Evolutionary conservation across 2,329 filamentous ascomycete species (phyloP).

Genomic region (Sarocladiaceae sp.): DNA sequence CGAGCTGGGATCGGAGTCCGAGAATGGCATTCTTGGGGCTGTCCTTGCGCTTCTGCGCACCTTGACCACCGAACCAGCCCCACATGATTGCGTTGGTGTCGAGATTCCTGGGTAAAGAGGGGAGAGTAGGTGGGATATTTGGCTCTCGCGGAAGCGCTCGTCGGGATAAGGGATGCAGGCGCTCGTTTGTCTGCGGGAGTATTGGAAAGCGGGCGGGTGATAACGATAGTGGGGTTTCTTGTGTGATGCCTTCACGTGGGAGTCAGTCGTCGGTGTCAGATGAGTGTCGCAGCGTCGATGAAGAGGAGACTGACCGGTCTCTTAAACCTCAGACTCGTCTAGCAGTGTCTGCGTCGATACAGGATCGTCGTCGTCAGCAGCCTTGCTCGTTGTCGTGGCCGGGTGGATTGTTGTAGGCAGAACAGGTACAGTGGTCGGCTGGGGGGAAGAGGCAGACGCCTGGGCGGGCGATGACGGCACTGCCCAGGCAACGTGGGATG

Average conservation of each 20-base stretch:
- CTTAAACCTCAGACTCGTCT: not conserved
- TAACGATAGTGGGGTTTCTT: constrained; percentile 7
- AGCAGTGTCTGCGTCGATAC: not conserved
- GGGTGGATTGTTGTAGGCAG: constrained; percentile 5
- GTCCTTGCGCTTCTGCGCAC: constrained; percentile 84
- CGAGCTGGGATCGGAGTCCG: constrained; percentile 78
- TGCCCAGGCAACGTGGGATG: constrained; percentile 6
- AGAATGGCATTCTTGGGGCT: constrained; percentile 96
- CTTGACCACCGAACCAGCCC: constrained; percentile 88
- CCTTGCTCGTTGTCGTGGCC: not conserved
- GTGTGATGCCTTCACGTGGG: not conserved
- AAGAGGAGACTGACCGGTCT: too few relatives aligned
- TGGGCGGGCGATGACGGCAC: constrained; percentile 6
- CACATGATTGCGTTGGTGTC: constrained; percentile 49
- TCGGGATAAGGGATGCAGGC: not conserved
- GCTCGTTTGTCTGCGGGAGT: not conserved
- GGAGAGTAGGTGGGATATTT: not conserved
- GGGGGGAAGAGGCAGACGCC: constrained; percentile 4
- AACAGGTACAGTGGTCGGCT: not conserved
- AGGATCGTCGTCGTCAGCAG: not conserved
- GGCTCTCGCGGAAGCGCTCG: not conserved
- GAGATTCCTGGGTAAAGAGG: not conserved
- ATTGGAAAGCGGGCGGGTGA: not conserved
- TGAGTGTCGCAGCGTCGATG: not conserved
- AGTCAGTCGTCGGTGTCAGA: not conserved